Conservation (phyloP, 208 protist species). For the Wallacemonas sp. region DNA sequence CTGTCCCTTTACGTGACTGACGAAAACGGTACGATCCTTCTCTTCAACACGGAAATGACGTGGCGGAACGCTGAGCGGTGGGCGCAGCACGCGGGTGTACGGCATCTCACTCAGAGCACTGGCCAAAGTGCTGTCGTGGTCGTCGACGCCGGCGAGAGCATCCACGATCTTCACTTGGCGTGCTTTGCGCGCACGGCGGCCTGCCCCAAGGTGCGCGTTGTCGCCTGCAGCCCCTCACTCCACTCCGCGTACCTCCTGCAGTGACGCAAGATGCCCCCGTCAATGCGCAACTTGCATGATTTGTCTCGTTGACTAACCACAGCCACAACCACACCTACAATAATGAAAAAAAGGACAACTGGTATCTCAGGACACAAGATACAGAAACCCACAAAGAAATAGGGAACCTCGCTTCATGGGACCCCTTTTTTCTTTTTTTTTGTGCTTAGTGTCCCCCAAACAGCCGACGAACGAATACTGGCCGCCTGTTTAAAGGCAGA, state of each 20-base stretch:
- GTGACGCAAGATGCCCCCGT: slow-evolving; percentile 22
- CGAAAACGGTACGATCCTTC: slow-evolving; percentile 53
- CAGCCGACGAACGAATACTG: too few species aligned
- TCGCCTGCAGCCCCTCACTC: slow-evolving; percentile 62
- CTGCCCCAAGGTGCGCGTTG: slow-evolving; percentile 12
- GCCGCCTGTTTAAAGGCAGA: too few species aligned
- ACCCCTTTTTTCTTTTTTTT: too few species aligned
- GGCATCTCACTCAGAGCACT: slow-evolving; percentile 32
- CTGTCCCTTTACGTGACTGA: slow-evolving; percentile 65
- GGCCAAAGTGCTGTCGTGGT: slow-evolving; percentile 59
- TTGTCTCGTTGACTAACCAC: too few species aligned
- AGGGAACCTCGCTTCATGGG: too few species aligned
- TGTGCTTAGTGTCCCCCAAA: too few species aligned
- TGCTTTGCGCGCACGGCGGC: slow-evolving; percentile 7
- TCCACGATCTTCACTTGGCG: slow-evolving; percentile 54
- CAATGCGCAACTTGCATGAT: too few species aligned
- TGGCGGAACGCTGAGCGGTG: slow-evolving; percentile 51
- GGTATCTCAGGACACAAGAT: too few species aligned
- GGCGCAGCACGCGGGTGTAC: slow-evolving; percentile 25
- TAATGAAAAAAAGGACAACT: too few species aligned
- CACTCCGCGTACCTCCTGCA: slow-evolving; percentile 49
- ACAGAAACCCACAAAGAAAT: too few species aligned
- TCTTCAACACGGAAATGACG: slow-evolving; percentile 76
- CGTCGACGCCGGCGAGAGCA: slow-evolving; percentile 43
- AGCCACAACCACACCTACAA: too few species aligned